Base-by-base conservation (phyloP, 805 yeast genomes). In the Sugiyamaella floridensis region DNA sequence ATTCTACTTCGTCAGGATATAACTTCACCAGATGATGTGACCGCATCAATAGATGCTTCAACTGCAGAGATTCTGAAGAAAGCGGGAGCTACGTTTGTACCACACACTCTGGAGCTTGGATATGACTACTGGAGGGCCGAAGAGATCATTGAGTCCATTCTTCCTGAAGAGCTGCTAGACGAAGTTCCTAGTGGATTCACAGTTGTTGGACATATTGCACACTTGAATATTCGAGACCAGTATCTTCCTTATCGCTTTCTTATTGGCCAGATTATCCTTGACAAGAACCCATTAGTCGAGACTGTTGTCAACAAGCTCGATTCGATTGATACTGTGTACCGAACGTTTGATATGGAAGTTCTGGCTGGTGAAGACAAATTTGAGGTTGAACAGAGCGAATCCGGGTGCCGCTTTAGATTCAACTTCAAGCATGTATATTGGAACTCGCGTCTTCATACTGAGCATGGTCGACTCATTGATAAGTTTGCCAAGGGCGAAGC, bases 381-480 rank as follows among this genome's bases (percentile, higher is more conserved):
- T 57, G 65, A 80, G 40, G 99, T 92, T 14, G 86, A 86, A 58
- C 97, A 92, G 68, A 80, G 76, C 57, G 99, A 93, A 67, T 80
- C 90, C 54, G 87, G 87, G 37, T 92, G 99, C 72, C 68, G 73
- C 10, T 93, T 93, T 71, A 78, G 73, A 46, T 92, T 93, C 68
- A 96, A 93, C 64, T 93, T 95, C 67, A 80, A 87, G 54, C 86
- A 88, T 64, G 99, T 95, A 4, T 93, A 95, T 69, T 93, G 99
- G 99, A 93, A 93, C 67, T 88, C 97, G 14, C 78, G 99, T 60
- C 74, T 93, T 48, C 92, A 89, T 59, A 87, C 96, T 0, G 99
- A 93, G 63, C 99, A 93, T 67, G 92, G 82, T 46, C 74, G 98
- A 54, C 70, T 93, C 43, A 84, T 93, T 2, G 65, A 70, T 1